These are phyloP conservation scores for Lecanosticta acicola DNA, from an alignment of 2,329 filamentous ascomycete genomes.

Conservation along the genomic window DNA sequence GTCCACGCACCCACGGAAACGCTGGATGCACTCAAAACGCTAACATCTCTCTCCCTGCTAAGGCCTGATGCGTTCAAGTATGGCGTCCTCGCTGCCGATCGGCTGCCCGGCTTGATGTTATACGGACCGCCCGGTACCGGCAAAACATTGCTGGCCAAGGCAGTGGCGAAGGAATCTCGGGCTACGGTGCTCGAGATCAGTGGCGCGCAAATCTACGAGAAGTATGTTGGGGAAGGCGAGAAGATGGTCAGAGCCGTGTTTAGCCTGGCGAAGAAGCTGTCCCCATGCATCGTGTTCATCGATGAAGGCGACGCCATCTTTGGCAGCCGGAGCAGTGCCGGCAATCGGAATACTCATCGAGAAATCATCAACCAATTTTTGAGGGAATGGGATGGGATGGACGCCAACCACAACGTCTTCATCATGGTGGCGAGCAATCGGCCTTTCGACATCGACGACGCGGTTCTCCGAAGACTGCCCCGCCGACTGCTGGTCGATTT, in stretches of 20 bases:
- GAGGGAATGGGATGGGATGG: slow-evolving; percentile 93
- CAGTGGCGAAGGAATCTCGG: slow-evolving; percentile 59
- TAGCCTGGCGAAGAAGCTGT: slow-evolving; percentile 80
- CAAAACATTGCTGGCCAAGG: slow-evolving; percentile 71
- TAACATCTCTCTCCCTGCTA: slow-evolving; percentile 80
- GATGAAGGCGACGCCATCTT: slow-evolving; percentile 95
- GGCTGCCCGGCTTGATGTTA: slow-evolving; percentile 89
- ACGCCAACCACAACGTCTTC: slow-evolving; percentile 65
- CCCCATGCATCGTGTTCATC: slow-evolving; percentile 90
- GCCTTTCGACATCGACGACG: slow-evolving; percentile 89
- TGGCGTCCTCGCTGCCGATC: slow-evolving; percentile 83
- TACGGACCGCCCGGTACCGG: slow-evolving; percentile 89
- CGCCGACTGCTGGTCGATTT: slow-evolving; percentile 68
- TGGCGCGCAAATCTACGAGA: slow-evolving; percentile 88
- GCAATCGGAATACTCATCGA: slow-evolving; percentile 65
- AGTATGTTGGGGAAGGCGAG: slow-evolving; percentile 92
- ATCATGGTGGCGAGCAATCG: slow-evolving; percentile 98
- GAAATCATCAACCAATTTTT: slow-evolving; percentile 96
- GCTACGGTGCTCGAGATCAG: slow-evolving; percentile 75
- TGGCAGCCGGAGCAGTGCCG: slow-evolving; percentile 63
- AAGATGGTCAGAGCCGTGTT: slow-evolving; percentile 95
- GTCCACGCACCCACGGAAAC: slow-evolving; percentile 79
- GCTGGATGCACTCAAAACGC: slow-evolving; percentile 77
- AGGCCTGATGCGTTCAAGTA: slow-evolving; percentile 95
- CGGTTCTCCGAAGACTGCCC: slow-evolving; percentile 70